These are phyloP conservation scores for Phlebiopsis flavidoalba DNA, from an alignment of 768 basidiomycete species.

Conservation along the genomic window DNA sequence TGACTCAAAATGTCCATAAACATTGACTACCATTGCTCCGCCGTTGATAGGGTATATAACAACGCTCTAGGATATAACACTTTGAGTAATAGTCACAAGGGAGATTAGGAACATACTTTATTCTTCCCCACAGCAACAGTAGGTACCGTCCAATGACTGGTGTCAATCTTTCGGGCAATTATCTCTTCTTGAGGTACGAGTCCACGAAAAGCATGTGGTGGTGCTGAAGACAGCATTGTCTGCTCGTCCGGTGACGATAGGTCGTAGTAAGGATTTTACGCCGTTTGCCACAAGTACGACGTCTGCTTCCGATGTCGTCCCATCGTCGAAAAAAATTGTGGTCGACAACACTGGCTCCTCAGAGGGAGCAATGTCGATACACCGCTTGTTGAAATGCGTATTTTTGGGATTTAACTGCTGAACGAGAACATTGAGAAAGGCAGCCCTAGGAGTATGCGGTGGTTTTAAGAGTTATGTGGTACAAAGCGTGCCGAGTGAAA, in stretches of 20 bases:
- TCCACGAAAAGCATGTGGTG: slow-evolving; percentile 6
- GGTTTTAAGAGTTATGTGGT: background rate
- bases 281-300: slow-evolving; percentile 11
- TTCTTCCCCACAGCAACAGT: slow-evolving; percentile 1
- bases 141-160: background rate
- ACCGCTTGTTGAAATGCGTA: slow-evolving; percentile 9
- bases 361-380: background rate
- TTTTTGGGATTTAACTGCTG: slow-evolving; percentile 2
- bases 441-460: background rate
- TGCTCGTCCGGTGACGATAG: background rate
- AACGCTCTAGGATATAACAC: background rate
- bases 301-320: slow-evolving; percentile 1
- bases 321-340: slow-evolving; percentile 6
- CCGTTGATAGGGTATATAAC: slow-evolving; percentile 3
- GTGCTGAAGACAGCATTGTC: slow-evolving; percentile 2
- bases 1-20: background rate
- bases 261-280: slow-evolving; percentile 4
- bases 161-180: background rate
- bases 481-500: background rate
- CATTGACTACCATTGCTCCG: background rate
- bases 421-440: slow-evolving; percentile 6
- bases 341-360: slow-evolving; percentile 20
- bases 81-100: background rate
- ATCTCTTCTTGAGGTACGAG: background rate
- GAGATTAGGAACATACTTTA: background rate